A percentile compares a stretch with the other conserved stretches of the same genome.
Evolutionary conservation across 179 eudicot species (phyloP).

Genomic region (Actinidia polygama): DNA sequence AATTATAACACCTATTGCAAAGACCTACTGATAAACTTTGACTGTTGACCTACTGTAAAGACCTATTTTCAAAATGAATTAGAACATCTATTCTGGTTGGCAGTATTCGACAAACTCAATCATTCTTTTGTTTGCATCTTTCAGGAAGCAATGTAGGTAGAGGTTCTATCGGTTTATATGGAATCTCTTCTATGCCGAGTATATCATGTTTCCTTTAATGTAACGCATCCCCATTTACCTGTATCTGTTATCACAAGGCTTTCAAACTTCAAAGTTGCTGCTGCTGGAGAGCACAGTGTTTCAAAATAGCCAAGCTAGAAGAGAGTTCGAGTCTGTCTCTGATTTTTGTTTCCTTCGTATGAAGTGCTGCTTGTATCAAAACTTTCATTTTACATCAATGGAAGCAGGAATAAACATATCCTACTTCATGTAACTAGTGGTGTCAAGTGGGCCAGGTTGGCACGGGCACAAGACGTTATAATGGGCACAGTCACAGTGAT

Average conservation of each 20-base stretch:
- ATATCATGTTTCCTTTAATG: slow-evolving; percentile 79
- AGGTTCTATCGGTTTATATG: slow-evolving; percentile 88
- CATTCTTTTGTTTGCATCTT: slow-evolving; percentile 10
- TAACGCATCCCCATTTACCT: slow-evolving; percentile 25
- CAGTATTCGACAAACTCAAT: neutral
- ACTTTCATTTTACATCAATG: neutral
- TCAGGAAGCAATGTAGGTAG: slow-evolving; percentile 94
- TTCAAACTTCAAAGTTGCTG: neutral
- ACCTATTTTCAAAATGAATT: too few species aligned
- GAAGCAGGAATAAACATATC: neutral
- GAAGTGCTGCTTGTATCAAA: neutral
- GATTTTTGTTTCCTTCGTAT: neutral
- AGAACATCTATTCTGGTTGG: too few species aligned
- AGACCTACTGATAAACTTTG: too few species aligned
- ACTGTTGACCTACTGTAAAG: too few species aligned
- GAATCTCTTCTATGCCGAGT: slow-evolving; percentile 95
- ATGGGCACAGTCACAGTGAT: too few species aligned
- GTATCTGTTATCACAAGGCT: slow-evolving; percentile 13
- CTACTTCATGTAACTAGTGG: neutral
- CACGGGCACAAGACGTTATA: too few species aligned
- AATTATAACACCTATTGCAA: too few species aligned
- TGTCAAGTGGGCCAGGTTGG: too few species aligned
- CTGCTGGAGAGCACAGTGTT: neutral
- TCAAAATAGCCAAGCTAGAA: neutral
- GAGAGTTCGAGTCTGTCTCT: neutral